Conservation (phyloP, 1,139 yeast species). For the Diutina rugosa region DNA sequence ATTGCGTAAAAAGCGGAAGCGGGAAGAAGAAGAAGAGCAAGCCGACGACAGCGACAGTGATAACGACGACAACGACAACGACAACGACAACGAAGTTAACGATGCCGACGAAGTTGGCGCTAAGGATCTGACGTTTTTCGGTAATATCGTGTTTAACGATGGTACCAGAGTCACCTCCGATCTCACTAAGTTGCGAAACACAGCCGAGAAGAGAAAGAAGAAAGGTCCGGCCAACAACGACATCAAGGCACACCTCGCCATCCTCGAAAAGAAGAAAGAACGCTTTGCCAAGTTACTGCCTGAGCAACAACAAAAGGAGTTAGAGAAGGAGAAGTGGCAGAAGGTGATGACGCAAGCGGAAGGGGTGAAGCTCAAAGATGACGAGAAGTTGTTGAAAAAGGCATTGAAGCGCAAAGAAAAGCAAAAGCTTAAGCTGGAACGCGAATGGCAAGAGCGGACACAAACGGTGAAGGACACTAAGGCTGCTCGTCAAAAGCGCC, state of each 20-base stretch:
- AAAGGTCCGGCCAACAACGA: slow-evolving; percentile 86
- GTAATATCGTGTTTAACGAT: slow-evolving; percentile 72
- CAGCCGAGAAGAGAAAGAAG: slow-evolving; percentile 37
- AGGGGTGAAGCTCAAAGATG: slow-evolving; percentile 80
- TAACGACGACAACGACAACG: slow-evolving; percentile 26
- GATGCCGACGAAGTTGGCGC: slow-evolving; percentile 18
- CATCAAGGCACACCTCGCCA: slow-evolving; percentile 66
- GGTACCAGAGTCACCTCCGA: slow-evolving; percentile 78
- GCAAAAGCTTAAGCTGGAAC: slow-evolving; percentile 65
- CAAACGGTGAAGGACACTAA: slow-evolving; percentile 66
- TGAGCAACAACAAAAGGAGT: slow-evolving; percentile 46
- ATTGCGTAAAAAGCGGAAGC: slow-evolving; percentile 17
- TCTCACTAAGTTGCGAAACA: slow-evolving; percentile 41
- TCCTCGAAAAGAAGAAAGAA: slow-evolving; percentile 61
- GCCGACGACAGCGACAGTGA: slow-evolving; percentile 23
- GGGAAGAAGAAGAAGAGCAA: slow-evolving; percentile 18
- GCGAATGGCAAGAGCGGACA: slow-evolving; percentile 81
- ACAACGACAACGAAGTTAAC: slow-evolving; percentile 19
- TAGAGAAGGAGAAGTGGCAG: slow-evolving; percentile 77
- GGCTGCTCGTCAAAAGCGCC: slow-evolving; percentile 63
- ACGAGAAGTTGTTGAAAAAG: slow-evolving; percentile 75
- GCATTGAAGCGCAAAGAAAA: slow-evolving; percentile 77
- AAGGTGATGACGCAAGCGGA: slow-evolving; percentile 76
- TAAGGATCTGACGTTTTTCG: slow-evolving; percentile 47
- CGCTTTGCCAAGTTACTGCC: slow-evolving; percentile 48